These are phyloP conservation scores for Davidsoniella eucalypti DNA, from an alignment of 2,329 filamentous ascomycete genomes.

Conservation along the genomic window DNA sequence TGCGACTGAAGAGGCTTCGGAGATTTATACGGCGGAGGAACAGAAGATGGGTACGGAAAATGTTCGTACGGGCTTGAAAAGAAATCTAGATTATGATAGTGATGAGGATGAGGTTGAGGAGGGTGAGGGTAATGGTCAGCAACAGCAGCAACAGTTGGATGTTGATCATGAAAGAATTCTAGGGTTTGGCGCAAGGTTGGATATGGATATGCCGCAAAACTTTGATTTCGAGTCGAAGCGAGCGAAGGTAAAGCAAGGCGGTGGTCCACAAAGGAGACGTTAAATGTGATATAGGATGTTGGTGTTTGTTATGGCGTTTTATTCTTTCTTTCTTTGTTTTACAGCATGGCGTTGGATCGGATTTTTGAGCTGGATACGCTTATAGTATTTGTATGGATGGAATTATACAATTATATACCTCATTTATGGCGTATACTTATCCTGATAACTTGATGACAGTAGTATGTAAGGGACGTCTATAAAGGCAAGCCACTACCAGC, in stretches of 20 bases:
- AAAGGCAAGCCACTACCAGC: too few relatives aligned
- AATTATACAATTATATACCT: too few relatives aligned
- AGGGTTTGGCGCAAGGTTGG: constrained; percentile 29
- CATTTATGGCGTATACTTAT: too few relatives aligned
- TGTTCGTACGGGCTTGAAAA: constrained; percentile 53
- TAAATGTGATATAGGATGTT: neutral
- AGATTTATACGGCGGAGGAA: constrained; percentile 58
- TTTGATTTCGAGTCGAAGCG: constrained; percentile 24
- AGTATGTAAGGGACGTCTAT: too few relatives aligned
- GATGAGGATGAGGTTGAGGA: constrained; percentile 44
- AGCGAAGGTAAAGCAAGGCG: constrained; percentile 7
- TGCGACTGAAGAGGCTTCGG: constrained; percentile 29
- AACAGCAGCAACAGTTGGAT: constrained; percentile 43
- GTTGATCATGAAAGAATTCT: constrained; percentile 31
- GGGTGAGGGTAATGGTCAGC: constrained; percentile 30
- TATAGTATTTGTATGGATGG: too few relatives aligned
- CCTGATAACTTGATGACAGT: too few relatives aligned
- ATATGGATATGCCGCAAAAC: constrained; percentile 28
- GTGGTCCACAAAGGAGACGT: neutral
- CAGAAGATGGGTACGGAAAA: constrained; percentile 47
- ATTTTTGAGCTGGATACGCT: too few relatives aligned
- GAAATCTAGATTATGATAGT: constrained; percentile 33
- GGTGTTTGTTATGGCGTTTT: neutral
- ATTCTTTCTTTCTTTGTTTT: too few relatives aligned
- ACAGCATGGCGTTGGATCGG: too few relatives aligned